phyloP scores from a whole-genome alignment of 768 basidiomycete genomes.

The Dendrothele bispora region DNA sequence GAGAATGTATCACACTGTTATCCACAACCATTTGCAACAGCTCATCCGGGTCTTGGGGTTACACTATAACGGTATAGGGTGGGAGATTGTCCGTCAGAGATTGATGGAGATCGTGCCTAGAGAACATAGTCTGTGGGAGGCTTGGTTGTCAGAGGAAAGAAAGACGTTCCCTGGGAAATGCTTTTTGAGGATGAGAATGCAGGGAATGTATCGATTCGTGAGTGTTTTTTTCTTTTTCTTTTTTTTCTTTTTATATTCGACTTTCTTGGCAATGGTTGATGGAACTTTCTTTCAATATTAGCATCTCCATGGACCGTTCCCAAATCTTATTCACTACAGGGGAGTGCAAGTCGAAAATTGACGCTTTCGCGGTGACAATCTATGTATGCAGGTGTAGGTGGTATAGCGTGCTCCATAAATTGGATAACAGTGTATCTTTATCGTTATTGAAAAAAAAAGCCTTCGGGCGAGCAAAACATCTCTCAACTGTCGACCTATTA shows the following conservation, averaged over 20 bases:
- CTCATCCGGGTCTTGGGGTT: slow-evolving; percentile 57
- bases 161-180: slow-evolving; percentile 55
- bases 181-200: slow-evolving; percentile 58
- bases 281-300: slow-evolving; percentile 23
- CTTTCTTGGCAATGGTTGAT: slow-evolving; percentile 3
- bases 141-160: slow-evolving; percentile 50
- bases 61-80: slow-evolving; percentile 56
- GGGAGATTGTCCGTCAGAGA: slow-evolving; percentile 48
- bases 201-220: slow-evolving; percentile 55
- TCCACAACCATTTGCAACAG: slow-evolving; percentile 62
- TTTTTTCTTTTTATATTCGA: neutral
- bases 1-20: slow-evolving; percentile 56
- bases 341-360: too few relatives aligned
- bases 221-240: slow-evolving; percentile 21
- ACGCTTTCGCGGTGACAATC: too few relatives aligned
- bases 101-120: slow-evolving; percentile 43
- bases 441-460: too few relatives aligned
- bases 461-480: too few relatives aligned
- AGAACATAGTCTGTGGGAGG: slow-evolving; percentile 45
- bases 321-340: slow-evolving; percentile 52
- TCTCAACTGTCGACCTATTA: too few relatives aligned
- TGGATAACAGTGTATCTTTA: too few relatives aligned
- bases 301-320: slow-evolving; percentile 56
- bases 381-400: too few relatives aligned
- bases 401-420: too few relatives aligned